These are phyloP conservation scores for Piper betle DNA, from an alignment of 164 flowering plant genomes.

Conservation along the genomic window DNA sequence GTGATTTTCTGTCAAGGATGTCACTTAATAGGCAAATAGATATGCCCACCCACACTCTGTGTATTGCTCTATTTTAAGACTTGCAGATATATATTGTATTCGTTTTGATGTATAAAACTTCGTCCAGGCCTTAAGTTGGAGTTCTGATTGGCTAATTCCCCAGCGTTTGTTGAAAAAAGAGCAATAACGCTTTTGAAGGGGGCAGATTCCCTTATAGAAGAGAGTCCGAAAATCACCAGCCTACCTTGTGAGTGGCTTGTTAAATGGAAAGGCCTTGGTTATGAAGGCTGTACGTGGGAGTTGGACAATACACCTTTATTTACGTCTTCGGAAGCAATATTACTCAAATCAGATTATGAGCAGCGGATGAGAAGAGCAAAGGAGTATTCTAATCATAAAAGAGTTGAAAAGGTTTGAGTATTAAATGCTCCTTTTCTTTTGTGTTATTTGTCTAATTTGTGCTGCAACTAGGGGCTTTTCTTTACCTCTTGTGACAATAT, in stretches of 20 bases:
- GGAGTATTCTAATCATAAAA: conserved; percentile 12
- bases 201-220: conserved; percentile 5
- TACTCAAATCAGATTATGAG: conserved; percentile 40
- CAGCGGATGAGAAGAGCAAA: conserved; percentile 30
- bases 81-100: not conserved
- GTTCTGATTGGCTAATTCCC: conserved; percentile 51
- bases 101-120: not conserved
- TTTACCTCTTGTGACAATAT: too few species aligned
- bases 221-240: not conserved
- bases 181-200: conserved; percentile 15
- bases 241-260: conserved; percentile 57
- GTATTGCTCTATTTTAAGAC: not conserved
- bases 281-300: conserved; percentile 73
- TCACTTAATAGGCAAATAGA: too few species aligned
- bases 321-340: conserved; percentile 27
- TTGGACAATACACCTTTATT: conserved; percentile 41
- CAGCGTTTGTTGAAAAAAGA: conserved; percentile 49
- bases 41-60: too few species aligned
- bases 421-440: too few species aligned
- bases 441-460: too few species aligned
- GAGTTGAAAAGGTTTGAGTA: conserved; percentile 23
- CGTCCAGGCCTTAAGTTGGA: conserved; percentile 31
- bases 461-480: too few species aligned
- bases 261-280: conserved; percentile 73
- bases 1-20: not conserved